Percentiles rank a stretch among this genome's conserved stretches.
Evolutionary conservation across 495 filamentous ascomycete genomes (phyloP).

Genomic region (Penicillium verhagenii): DNA sequence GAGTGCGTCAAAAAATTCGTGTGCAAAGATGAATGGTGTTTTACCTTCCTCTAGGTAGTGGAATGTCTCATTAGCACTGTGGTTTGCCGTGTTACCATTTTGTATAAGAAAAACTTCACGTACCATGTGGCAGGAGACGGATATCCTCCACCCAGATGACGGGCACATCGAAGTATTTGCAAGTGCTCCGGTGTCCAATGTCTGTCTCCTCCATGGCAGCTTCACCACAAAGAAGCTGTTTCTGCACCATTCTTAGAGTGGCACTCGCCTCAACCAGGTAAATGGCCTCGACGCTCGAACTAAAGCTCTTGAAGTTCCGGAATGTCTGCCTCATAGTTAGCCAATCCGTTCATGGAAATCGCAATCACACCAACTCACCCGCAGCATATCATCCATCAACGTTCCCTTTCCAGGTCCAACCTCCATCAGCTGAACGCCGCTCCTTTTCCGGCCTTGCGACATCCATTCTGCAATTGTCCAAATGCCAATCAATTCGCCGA

Average conservation of each 20-base stretch:
- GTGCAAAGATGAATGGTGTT: slow-evolving; percentile 89
- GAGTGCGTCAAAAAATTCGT: slow-evolving; percentile 99
- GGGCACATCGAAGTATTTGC: slow-evolving; percentile 68
- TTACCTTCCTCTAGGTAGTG: slow-evolving; percentile 48
- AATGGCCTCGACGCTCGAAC: slow-evolving; percentile 73
- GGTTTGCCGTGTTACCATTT: neutral
- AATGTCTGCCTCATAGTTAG: slow-evolving; percentile 62
- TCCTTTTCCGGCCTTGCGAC: slow-evolving; percentile 69
- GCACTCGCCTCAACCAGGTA: slow-evolving; percentile 90
- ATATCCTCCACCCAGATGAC: slow-evolving; percentile 93
- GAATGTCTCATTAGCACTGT: neutral
- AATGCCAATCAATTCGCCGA: slow-evolving; percentile 89
- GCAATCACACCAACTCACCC: slow-evolving; percentile 52
- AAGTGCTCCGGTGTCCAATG: slow-evolving; percentile 70
- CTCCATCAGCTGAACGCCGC: slow-evolving; percentile 83
- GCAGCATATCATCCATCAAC: slow-evolving; percentile 93
- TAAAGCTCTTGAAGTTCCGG: slow-evolving; percentile 74
- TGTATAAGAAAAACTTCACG: slow-evolving; percentile 16
- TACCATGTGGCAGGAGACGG: slow-evolving; percentile 71
- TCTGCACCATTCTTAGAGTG: slow-evolving; percentile 71
- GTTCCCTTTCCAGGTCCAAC: slow-evolving; percentile 93
- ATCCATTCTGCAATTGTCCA: slow-evolving; percentile 98
- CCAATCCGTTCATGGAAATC: neutral
- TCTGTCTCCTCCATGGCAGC: slow-evolving; percentile 66
- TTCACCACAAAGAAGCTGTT: slow-evolving; percentile 77